A percentile compares a stretch with the other conserved stretches of the same genome.
Conservation (phyloP, 2,329 filamentous ascomycete species). For the Penicillium frequentans region DNA sequence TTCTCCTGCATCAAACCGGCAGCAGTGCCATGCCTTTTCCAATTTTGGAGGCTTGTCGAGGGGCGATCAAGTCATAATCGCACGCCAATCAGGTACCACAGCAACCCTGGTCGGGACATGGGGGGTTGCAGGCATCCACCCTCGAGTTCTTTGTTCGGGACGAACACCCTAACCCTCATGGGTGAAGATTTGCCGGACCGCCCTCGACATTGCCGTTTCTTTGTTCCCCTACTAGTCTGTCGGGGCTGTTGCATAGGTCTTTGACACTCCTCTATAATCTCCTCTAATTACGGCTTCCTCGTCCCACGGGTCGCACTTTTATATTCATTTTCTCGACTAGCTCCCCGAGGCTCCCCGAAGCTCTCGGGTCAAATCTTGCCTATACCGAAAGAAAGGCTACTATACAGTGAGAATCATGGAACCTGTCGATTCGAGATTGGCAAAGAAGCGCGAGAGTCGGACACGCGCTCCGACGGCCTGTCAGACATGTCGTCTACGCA, state of each 20-base stretch:
- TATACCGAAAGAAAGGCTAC: constrained; percentile 1
- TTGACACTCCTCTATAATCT: not conserved
- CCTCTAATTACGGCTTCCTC: constrained; percentile 8
- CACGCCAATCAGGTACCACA: constrained; percentile 9
- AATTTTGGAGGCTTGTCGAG: not conserved
- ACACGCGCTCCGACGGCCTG: constrained; percentile 27
- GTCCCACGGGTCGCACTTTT: constrained; percentile 13
- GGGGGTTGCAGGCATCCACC: constrained; percentile 2
- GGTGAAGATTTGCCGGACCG: constrained; percentile 13
- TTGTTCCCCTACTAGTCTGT: constrained; percentile 8
- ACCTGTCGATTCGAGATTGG: constrained; percentile 9
- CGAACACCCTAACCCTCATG: constrained; percentile 8
- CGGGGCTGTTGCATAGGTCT: not conserved
- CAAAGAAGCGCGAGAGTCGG: constrained; percentile 23
- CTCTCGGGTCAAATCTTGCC: constrained; percentile 7
- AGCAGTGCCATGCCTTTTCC: not conserved
- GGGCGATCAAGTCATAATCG: not conserved
- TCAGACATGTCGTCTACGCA: constrained; percentile 26
- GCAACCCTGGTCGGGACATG: constrained; percentile 10
- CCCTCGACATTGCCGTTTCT: constrained; percentile 10
- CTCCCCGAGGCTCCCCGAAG: constrained; percentile 20
- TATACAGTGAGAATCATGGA: constrained; percentile 15
- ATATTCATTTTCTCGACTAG: not conserved
- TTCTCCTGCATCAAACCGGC: not conserved
- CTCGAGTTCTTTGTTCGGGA: constrained; percentile 16